Percentiles rank a stretch among this genome's conserved stretches.
phyloP scores from a whole-genome alignment of 331 rosid genomes.

The Pyracantha coccinea region DNA sequence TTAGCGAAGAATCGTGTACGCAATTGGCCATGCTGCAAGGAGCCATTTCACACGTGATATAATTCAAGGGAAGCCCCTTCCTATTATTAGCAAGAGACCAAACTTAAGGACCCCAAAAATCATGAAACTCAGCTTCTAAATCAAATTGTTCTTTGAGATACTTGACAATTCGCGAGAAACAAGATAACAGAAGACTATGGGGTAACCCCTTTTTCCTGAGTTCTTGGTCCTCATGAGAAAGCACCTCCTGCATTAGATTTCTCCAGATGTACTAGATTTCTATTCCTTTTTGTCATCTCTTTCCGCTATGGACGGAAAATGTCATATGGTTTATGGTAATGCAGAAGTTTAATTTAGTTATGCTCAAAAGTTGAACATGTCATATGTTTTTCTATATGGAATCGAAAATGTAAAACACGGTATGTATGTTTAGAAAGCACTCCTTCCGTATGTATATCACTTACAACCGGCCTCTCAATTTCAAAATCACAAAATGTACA shows the following conservation, averaged over 20 bases:
- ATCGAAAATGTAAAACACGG: neutral
- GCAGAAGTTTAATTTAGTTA: neutral
- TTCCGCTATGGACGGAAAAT: neutral
- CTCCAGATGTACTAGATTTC: neutral
- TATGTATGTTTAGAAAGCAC: neutral
- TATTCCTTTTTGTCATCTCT: neutral
- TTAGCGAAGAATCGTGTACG: neutral
- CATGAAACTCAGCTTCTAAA: neutral
- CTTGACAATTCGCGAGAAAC: neutral
- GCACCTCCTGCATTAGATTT: neutral
- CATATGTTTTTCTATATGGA: neutral
- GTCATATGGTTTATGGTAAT: neutral
- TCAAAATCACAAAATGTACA: neutral
- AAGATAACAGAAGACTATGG: neutral
- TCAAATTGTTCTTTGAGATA: neutral
- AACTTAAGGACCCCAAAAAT: neutral
- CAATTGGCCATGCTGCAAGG: neutral
- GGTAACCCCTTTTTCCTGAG: no score
- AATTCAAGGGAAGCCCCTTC: neutral
- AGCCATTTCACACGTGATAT: neutral
- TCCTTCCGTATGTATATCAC: neutral
- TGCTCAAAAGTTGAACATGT: neutral
- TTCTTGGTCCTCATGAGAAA: neutral
- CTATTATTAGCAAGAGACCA: neutral
- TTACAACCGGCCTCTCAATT: constrained; percentile 13